phyloP scores from a whole-genome alignment of 106 monocot species.

The Phalaenopsis equestris region DNA sequence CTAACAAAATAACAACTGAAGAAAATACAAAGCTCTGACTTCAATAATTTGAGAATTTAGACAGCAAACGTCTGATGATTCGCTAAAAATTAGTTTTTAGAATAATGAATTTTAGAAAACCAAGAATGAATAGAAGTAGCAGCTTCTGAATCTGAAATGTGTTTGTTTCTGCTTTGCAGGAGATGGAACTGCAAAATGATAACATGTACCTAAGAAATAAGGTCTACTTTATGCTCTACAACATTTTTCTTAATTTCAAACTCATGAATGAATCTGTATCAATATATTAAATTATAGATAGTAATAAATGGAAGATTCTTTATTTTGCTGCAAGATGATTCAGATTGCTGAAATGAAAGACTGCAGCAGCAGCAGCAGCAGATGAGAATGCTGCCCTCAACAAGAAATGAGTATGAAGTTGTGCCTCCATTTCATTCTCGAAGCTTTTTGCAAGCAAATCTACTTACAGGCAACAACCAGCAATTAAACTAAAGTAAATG shows the following conservation, averaged over 20 bases:
- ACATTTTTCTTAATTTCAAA: neutral
- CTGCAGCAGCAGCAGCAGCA: neutral
- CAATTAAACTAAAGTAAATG: neutral
- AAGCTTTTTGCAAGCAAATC: constrained; percentile 26
- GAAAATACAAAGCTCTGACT: too few species aligned
- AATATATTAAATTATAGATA: neutral
- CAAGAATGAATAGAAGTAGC: too few species aligned
- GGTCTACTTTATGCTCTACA: constrained; percentile 3
- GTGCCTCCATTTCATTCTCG: constrained; percentile 31
- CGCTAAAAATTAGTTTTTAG: too few species aligned
- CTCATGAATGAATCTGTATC: neutral
- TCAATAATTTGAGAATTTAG: too few species aligned
- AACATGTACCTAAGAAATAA: constrained; percentile 37
- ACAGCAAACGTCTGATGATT: too few species aligned
- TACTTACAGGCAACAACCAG: constrained; percentile 21
- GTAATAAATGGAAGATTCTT: neutral
- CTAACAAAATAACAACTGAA: too few species aligned
- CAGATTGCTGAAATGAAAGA: constrained; percentile 44
- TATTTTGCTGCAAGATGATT: neutral
- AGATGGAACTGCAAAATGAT: constrained; percentile 37
- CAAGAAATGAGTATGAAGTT: constrained; percentile 15
- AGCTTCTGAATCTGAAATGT: neutral
- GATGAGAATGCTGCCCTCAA: constrained; percentile 18
- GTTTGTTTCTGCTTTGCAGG: constrained; percentile 16
- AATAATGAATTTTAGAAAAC: too few species aligned